Conservation (phyloP, 208 protist genomes). For the Leishmania tropica region DNA sequence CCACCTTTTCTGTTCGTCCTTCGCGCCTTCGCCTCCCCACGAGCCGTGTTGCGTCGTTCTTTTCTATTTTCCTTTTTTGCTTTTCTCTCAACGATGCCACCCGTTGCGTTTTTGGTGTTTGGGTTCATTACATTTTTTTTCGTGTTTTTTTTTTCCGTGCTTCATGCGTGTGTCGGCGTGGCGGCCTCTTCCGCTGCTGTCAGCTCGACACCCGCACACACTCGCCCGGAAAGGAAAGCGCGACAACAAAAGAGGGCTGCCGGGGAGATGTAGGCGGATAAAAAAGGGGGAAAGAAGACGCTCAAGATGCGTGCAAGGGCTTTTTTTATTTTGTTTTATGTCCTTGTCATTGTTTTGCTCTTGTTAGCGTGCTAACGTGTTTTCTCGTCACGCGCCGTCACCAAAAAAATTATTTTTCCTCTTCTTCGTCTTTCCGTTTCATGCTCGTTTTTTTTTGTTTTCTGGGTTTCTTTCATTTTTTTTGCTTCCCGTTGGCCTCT, state of each 20-base stretch:
- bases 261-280: background rate
- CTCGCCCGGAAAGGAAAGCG: background rate
- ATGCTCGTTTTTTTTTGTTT: background rate
- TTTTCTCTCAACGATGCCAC: background rate
- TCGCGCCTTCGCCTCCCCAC: too few relatives aligned
- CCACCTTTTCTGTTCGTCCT: background rate
- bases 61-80: background rate
- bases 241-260: background rate
- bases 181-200: background rate
- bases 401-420: background rate
- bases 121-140: too few relatives aligned
- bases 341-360: background rate
- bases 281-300: background rate
- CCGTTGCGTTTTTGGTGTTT: too few relatives aligned
- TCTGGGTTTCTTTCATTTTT: background rate
- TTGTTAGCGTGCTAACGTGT: background rate
- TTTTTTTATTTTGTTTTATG: background rate
- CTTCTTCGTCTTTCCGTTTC: background rate
- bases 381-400: background rate
- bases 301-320: background rate
- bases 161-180: background rate
- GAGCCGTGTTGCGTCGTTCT: background rate
- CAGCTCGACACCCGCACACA: background rate
- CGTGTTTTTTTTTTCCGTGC: background rate
- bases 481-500: background rate